Base-by-base conservation (phyloP, 768 basidiomycete species). In the Russula sp. region DNA sequence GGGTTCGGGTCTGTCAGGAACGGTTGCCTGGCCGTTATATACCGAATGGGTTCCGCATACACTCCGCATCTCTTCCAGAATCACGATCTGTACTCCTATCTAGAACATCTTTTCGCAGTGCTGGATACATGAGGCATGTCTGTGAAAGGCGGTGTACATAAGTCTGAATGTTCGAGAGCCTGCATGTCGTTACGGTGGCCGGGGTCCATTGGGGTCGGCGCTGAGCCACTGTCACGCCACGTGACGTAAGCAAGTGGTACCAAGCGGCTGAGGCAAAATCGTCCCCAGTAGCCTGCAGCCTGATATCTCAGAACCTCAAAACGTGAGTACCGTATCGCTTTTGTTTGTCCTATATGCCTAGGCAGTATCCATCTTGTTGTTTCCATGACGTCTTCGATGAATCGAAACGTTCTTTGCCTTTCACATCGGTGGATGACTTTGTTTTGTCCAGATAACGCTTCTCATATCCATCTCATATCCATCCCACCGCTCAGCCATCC, bases 351-450 rank as follows among this genome's bases (percentile, higher is more conserved):
- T 34, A 16, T 34, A 2, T n/a, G 42, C 36, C 22, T 29, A 34
- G 18, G 20, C 7, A 32, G 11, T 25, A 5, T 42, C 10, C 14
- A 20, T 18, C 43, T n/a, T 2, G 22, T 51, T 38, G 16, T 49
- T 6, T 2, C 32, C 25, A 5, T 41, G 45, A 59, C 32, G 20
- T 29, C 29, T 36, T 41, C 7, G 10, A 42, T 32, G 45, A 10
- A 13, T 53, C 22, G 18, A 45, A 39, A 41, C 46, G 32, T 20
- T 32, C 7, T 48, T 49, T 16, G 38, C n/a, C 7, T 34, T 42
- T 25, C 43, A 29, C 36, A 20, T 42, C 43, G 63, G 58, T 64
- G 61, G 62, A 63, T 68, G 42, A 38, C 42, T 50, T 29, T 7
- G 16, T 35, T 36, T 32, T 6, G 43, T 20, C 20, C 18, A n/a